phyloP scores from a whole-genome alignment of 768 basidiomycete genomes.

The Suillus subluteus region DNA sequence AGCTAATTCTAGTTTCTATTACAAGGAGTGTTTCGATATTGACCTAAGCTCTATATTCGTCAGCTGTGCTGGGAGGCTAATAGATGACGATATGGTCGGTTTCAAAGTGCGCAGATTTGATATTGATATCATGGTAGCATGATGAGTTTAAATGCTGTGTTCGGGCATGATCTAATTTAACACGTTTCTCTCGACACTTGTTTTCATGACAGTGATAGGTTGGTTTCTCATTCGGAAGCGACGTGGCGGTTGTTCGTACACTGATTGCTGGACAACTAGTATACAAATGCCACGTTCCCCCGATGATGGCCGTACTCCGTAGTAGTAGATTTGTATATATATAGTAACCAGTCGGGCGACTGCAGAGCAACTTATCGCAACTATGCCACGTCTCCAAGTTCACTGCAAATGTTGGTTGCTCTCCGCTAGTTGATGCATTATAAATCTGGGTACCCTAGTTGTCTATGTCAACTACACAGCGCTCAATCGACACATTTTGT shows the following conservation, averaged over 20 bases:
- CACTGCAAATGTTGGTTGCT: conserved; percentile 1
- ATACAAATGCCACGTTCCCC: neutral
- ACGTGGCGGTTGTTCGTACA: neutral
- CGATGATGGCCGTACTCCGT: neutral
- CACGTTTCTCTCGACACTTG: neutral
- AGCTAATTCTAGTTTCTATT: neutral
- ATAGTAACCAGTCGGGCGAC: neutral
- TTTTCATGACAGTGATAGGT: neutral
- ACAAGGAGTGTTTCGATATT: neutral
- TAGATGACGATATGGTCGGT: neutral
- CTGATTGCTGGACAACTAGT: neutral
- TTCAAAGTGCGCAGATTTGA: neutral
- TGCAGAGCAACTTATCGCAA: neutral
- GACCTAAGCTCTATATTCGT: neutral
- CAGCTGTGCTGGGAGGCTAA: neutral
- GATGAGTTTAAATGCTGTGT: neutral
- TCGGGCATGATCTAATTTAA: neutral
- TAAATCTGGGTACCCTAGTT: conserved; percentile 1
- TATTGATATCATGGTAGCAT: neutral
- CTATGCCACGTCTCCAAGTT: neutral
- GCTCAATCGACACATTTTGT: neutral
- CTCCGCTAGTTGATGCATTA: neutral
- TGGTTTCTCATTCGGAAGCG: neutral
- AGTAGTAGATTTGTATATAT: neutral
- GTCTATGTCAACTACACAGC: neutral